Percentiles rank a stretch among this genome's conserved stretches.
Evolutionary conservation across 495 filamentous ascomycete genomes (phyloP).

Genomic region (Terfezia claveryi): DNA sequence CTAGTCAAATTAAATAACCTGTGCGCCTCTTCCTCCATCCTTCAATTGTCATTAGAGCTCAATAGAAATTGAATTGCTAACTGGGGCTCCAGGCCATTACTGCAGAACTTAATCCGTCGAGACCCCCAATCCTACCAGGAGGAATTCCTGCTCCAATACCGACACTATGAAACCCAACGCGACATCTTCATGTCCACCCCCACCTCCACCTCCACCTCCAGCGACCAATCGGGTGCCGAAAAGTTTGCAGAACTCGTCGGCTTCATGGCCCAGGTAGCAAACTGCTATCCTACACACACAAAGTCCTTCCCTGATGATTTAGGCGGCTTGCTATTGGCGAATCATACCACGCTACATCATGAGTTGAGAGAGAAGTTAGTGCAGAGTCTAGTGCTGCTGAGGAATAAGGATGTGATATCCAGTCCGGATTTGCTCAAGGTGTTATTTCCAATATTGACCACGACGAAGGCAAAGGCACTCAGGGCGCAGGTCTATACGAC

Average conservation of each 20-base stretch:
- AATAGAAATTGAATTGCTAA: no score
- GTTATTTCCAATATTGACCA: constrained; percentile 73
- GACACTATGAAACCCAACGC: constrained; percentile 72
- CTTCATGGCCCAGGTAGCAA: constrained; percentile 55
- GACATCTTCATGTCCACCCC: constrained; percentile 79
- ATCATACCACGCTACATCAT: constrained; percentile 57
- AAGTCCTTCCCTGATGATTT: constrained; percentile 60
- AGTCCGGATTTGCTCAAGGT: constrained; percentile 63
- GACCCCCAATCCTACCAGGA: constrained; percentile 71
- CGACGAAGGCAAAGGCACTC: constrained; percentile 69
- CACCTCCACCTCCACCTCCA: constrained; percentile 32
- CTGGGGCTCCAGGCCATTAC: constrained; percentile 27
- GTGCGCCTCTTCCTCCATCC: neutral
- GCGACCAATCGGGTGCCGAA: constrained; percentile 24
- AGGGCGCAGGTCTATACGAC: constrained; percentile 69
- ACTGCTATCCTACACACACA: constrained; percentile 70
- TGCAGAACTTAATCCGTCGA: constrained; percentile 72
- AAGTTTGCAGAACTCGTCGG: constrained; percentile 24
- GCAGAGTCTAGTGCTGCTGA: constrained; percentile 63
- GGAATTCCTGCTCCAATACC: constrained; percentile 73
- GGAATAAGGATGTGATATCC: constrained; percentile 80
- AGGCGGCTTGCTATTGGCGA: constrained; percentile 50
- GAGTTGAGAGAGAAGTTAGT: constrained; percentile 89
- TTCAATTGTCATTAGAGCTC: no score
- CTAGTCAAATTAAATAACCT: constrained; percentile 19